Percentiles rank a stretch among this genome's conserved stretches.
Evolutionary conservation across 2,329 filamentous ascomycete genomes (phyloP).

Genomic region (Paramyrothecium roridum): DNA sequence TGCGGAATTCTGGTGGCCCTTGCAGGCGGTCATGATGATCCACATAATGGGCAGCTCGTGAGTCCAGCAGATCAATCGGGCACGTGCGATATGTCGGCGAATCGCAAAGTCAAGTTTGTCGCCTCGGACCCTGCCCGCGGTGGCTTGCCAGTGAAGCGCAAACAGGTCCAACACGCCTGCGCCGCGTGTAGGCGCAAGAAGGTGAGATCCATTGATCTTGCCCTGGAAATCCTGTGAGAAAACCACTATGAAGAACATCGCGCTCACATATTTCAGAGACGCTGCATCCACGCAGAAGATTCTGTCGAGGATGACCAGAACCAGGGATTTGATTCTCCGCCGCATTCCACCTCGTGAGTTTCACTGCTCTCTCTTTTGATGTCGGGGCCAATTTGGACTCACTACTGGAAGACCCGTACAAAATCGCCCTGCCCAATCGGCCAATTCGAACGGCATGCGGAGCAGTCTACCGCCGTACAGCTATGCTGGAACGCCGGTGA

Average conservation of each 20-base stretch:
- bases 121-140: slow-evolving; percentile 46
- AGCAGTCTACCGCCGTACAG: slow-evolving; percentile 6
- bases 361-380: not conserved
- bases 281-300: slow-evolving; percentile 40
- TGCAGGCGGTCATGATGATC: not conserved
- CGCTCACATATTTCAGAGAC: slow-evolving; percentile 25
- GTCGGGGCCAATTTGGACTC: not conserved
- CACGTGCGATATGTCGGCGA: not conserved
- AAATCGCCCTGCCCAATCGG: not conserved
- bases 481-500: slow-evolving; percentile 8
- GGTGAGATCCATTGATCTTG: slow-evolving; percentile 23
- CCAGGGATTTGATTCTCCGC: slow-evolving; percentile 18
- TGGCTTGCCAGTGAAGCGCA: slow-evolving; percentile 55
- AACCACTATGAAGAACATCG: not conserved
- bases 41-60: not conserved
- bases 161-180: slow-evolving; percentile 58
- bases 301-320: slow-evolving; percentile 18
- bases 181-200: slow-evolving; percentile 52
- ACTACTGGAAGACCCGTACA: slow-evolving; percentile 9
- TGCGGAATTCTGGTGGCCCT: too few species aligned
- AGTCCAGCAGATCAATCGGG: not conserved
- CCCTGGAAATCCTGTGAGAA: not conserved
- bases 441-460: not conserved
- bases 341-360: slow-evolving; percentile 27
- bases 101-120: slow-evolving; percentile 49